Evolutionary conservation across 768 basidiomycete species (phyloP).

Genomic region (Leccinum longicurvipes): DNA sequence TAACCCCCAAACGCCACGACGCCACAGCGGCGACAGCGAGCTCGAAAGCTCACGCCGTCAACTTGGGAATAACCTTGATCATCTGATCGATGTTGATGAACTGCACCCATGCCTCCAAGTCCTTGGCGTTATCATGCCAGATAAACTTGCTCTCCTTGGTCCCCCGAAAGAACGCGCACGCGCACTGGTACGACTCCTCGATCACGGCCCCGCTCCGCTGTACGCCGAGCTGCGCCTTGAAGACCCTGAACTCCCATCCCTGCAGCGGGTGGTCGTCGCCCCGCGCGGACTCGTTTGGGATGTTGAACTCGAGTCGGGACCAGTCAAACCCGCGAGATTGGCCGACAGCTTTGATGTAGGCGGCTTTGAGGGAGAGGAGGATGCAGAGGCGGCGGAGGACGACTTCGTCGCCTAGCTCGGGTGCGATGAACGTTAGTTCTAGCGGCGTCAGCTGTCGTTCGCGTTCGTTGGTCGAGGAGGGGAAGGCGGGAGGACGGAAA

Average conservation of each 20-base stretch:
- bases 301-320: slow-evolving; percentile 78
- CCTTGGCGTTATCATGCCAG: slow-evolving; percentile 64
- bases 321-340: slow-evolving; percentile 80
- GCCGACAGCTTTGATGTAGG: slow-evolving; percentile 82
- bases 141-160: slow-evolving; percentile 63
- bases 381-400: slow-evolving; percentile 73
- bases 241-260: slow-evolving; percentile 88
- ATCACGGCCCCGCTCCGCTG: slow-evolving; percentile 49
- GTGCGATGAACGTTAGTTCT: slow-evolving; percentile 53
- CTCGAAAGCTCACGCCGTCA: slow-evolving; percentile 47
- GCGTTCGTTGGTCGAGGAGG: no score
- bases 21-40: background rate
- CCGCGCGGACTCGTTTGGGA: slow-evolving; percentile 55
- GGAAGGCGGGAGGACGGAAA: no score
- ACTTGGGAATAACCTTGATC: slow-evolving; percentile 73
- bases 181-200: slow-evolving; percentile 73
- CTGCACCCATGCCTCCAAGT: slow-evolving; percentile 78
- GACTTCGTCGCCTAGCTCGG: slow-evolving; percentile 56
- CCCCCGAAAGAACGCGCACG: slow-evolving; percentile 73
- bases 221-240: slow-evolving; percentile 69
- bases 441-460: slow-evolving; percentile 40
- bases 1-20: background rate
- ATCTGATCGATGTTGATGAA: slow-evolving; percentile 82
- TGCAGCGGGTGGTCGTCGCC: slow-evolving; percentile 67
- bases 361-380: slow-evolving; percentile 73